Evolutionary conservation across 2,329 filamentous ascomycete genomes (phyloP).

Genomic region (Fusarium heterosporum): DNA sequence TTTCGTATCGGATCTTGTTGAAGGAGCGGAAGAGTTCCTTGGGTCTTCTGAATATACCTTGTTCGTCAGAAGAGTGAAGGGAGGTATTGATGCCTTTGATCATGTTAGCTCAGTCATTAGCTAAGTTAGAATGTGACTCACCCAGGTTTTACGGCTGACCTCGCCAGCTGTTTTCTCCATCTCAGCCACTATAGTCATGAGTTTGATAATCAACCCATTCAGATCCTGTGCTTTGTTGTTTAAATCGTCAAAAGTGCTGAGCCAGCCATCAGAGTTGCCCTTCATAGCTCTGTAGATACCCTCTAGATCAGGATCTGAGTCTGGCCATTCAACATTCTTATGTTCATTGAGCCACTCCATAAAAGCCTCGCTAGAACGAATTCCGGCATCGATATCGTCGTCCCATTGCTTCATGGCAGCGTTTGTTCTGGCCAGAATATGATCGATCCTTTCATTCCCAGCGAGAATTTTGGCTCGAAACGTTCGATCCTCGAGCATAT

Average conservation of each 20-base stretch:
- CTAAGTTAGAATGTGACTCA: slow-evolving; percentile 56
- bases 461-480: slow-evolving; percentile 86
- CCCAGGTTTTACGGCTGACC: slow-evolving; percentile 81
- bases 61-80: slow-evolving; percentile 41
- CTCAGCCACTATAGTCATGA: slow-evolving; percentile 82
- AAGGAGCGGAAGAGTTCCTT: slow-evolving; percentile 17
- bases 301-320: slow-evolving; percentile 68
- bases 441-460: slow-evolving; percentile 91
- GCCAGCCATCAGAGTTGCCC: slow-evolving; percentile 92
- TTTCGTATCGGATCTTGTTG: slow-evolving; percentile 20
- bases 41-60: slow-evolving; percentile 19
- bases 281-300: slow-evolving; percentile 91
- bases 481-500: slow-evolving; percentile 84
- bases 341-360: slow-evolving; percentile 79
- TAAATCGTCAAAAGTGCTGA: slow-evolving; percentile 80
- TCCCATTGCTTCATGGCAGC: slow-evolving; percentile 80
- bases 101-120: slow-evolving; percentile 19
- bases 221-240: slow-evolving; percentile 78
- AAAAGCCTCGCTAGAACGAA: slow-evolving; percentile 81
- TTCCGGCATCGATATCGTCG: slow-evolving; percentile 81
- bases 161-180: slow-evolving; percentile 88
- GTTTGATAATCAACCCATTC: slow-evolving; percentile 75
- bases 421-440: slow-evolving; percentile 84
- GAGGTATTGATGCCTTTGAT: slow-evolving; percentile 42
- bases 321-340: slow-evolving; percentile 68